Base-by-base conservation (phyloP, 495 filamentous ascomycete genomes). In the Tuber indicum region DNA sequence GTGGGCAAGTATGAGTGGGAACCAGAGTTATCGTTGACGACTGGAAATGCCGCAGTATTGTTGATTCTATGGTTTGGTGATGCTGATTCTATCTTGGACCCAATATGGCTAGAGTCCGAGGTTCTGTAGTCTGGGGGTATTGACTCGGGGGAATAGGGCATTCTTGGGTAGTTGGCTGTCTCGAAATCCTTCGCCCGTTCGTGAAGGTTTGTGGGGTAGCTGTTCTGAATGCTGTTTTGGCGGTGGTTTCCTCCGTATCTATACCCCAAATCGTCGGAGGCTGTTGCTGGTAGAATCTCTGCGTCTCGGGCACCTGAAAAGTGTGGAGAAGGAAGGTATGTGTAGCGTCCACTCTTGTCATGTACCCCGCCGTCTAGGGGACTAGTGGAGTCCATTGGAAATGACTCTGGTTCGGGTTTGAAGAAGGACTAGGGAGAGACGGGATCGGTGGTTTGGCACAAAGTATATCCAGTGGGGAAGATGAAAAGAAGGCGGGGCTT, bases 361-460 rank as follows among this genome's bases (percentile, higher is more conserved):
- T 77, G 71, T 70, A 44, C 58, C 47, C 49, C 69, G 74, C 76
- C 74, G 42, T 79, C 77, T 44, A 74, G 71, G 69, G 74, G 77
- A 52, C 43, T 44, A 46, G 79, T 74, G 74, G 77, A 73, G 77
- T 80, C 74, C 77, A 80, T 80, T 52, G 73, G 23, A 76, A 74
- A 80, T 76, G 74, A 23, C 46, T 36, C 74, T 72, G 66, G 71
- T 41, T 76, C 62, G 47, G 78, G 71, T 36, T 80, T 77, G 32
- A 69, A 80, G 72, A 80, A 76, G 71, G 79, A 43, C 76, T 71
- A 41, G 36, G 78, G 79, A 36, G 77, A 76, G 71, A 80, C 66
- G 49, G 77, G 78, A 74, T 80, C 77, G 39, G 78, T 79, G 9
- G 77, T 80, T 76, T 80, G 78, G 74, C 77, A 76, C 41, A 80